Evolutionary conservation across 2,329 filamentous ascomycete species (phyloP), one percentile per base, ranked within the genome.

Genomic region (Arthrinium phaeospermum): DNA sequence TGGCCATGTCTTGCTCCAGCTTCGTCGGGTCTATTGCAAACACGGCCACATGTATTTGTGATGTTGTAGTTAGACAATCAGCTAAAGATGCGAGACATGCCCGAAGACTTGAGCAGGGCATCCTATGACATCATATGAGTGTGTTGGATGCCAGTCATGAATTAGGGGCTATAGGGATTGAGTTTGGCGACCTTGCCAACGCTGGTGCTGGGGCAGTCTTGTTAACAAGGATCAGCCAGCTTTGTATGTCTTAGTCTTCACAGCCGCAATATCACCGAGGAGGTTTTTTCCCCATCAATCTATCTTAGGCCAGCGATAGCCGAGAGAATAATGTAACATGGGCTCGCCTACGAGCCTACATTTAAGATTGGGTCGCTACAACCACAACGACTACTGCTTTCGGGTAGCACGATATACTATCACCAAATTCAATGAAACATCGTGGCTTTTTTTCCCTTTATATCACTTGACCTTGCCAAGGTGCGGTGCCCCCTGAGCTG

Each of bases 1-100:
- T 22, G 22, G 57, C n/a, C 34, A 64, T 64, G 57, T 64, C 57
- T 64, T 64, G 57, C 19, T 41, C 22, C 34, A 64, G 57, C 57
- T 64, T 64, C 34, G 1, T 37, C n/a, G 8, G 6, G n/a, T 41
- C 3, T 24, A 19, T 64, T 10, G 34, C 34, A 64, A n/a, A n/a
- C 30, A 13, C 19, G 4, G n/a, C 57, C 7, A 64, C 22, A 2
- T 13, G 34, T 19, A n/a, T 19, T 34, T 16, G 19, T 37, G 30
- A 61, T 4, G 19, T 34, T 41, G 34, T n/a, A 41, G 1, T 16
- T 22, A 64, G 57, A 64, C 57, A 64, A 14, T 37, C 13, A 10
- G 30, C 12, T 64, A 41, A 19, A 64, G 34, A 10, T 61, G 13
- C 22, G 41, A 41, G 34, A 41, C 57, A 64, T 30, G 22, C 4